Evolutionary conservation across 805 yeast species (phyloP).

Genomic region (Saccharomycopsis fodiens): DNA sequence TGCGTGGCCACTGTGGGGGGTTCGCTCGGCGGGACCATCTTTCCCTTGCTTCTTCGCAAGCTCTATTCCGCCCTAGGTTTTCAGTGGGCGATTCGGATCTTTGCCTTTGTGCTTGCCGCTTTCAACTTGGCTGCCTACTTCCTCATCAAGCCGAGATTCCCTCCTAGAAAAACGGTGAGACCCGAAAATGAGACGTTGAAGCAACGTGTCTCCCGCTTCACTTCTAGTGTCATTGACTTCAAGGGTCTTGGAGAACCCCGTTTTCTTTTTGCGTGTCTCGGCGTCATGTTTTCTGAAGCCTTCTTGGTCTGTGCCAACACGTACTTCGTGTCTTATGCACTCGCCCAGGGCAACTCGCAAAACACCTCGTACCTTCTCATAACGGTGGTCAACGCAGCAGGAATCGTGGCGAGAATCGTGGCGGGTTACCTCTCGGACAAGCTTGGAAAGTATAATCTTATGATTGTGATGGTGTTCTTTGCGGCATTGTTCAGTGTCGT

Average conservation of each 20-base stretch:
- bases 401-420: conserved; percentile 29
- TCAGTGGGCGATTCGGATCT: conserved; percentile 44
- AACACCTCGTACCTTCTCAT: conserved; percentile 35
- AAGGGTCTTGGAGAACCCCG: conserved; percentile 36
- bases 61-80: conserved; percentile 39
- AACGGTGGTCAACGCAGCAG: conserved; percentile 32
- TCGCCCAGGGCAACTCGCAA: conserved; percentile 35
- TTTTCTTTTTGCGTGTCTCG: conserved; percentile 35
- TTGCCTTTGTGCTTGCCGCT: conserved; percentile 32
- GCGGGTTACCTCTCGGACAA: conserved; percentile 31
- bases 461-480: conserved; percentile 31
- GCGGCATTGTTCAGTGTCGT: conserved; percentile 31
- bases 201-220: background rate
- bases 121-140: conserved; percentile 25
- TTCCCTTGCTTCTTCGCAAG: conserved; percentile 38
- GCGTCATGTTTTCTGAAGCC: conserved; percentile 41
- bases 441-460: conserved; percentile 41
- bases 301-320: conserved; percentile 39
- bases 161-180: conserved; percentile 1
- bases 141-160: conserved; percentile 30
- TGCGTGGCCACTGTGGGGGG: conserved; percentile 44
- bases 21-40: conserved; percentile 42
- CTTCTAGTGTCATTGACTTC: conserved; percentile 5
- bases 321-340: conserved; percentile 43
- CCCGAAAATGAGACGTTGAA: background rate